Conservation (phyloP, 345 rosid genomes). For the Atalantia buxifolia region DNA sequence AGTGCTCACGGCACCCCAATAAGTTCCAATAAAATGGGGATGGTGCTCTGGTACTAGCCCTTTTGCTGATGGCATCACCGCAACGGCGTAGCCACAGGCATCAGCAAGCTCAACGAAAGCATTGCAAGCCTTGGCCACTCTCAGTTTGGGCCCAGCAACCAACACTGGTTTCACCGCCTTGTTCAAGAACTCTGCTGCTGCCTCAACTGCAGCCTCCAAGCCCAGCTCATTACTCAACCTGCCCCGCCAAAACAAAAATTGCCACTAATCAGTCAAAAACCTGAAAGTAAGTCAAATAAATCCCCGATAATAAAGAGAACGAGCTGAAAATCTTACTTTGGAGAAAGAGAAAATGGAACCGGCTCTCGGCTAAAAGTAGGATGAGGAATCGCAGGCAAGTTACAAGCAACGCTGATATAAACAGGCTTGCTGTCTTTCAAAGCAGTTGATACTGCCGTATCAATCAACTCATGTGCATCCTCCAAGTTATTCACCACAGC, state of each 20-base stretch:
- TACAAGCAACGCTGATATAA: slow-evolving; percentile 70
- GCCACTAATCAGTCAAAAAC: neutral
- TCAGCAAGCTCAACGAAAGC: slow-evolving; percentile 67
- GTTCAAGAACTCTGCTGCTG: slow-evolving; percentile 70
- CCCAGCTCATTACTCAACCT: slow-evolving; percentile 64
- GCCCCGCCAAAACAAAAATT: neutral
- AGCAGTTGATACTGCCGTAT: slow-evolving; percentile 71
- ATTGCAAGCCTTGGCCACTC: slow-evolving; percentile 50
- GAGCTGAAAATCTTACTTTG: slow-evolving; percentile 30
- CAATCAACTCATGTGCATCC: slow-evolving; percentile 72
- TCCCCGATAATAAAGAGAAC: neutral
- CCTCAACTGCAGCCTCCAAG: slow-evolving; percentile 68
- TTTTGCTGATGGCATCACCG: slow-evolving; percentile 77
- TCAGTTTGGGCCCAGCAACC: slow-evolving; percentile 71
- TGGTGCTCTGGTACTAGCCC: slow-evolving; percentile 74
- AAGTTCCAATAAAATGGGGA: slow-evolving; percentile 74
- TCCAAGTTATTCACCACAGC: slow-evolving; percentile 79
- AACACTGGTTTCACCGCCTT: slow-evolving; percentile 75
- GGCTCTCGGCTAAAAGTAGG: slow-evolving; percentile 69
- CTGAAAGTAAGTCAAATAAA: neutral
- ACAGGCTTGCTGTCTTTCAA: slow-evolving; percentile 86
- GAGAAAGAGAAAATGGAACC: slow-evolving; percentile 57
- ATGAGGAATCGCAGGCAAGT: slow-evolving; percentile 65
- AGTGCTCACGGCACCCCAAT: slow-evolving; percentile 82
- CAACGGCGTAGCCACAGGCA: slow-evolving; percentile 55